These are phyloP conservation scores for Arthroderma sp. DNA, from an alignment of 2,329 filamentous ascomycete genomes.

Conservation along the genomic window DNA sequence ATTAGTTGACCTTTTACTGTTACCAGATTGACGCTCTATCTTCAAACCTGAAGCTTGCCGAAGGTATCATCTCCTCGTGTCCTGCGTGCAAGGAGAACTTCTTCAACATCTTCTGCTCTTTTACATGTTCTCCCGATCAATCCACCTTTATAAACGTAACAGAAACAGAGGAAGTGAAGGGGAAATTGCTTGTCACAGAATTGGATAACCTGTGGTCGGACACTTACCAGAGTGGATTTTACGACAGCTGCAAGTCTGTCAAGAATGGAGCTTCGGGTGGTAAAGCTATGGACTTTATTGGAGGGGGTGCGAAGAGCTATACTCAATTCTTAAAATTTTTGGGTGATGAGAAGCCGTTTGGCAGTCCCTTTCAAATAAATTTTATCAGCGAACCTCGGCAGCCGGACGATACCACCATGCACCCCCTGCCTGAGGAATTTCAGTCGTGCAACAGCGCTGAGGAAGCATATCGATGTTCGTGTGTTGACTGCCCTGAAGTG, in stretches of 20 bases:
- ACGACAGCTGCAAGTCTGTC: conserved; percentile 95
- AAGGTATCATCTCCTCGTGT: conserved; percentile 80
- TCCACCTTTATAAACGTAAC: conserved; percentile 93
- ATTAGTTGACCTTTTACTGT: not conserved
- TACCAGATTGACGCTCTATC: conserved; percentile 62
- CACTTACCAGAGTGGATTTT: conserved; percentile 76
- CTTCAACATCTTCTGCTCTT: conserved; percentile 95
- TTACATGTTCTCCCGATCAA: conserved; percentile 94
- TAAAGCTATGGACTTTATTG: conserved; percentile 90
- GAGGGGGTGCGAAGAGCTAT: conserved; percentile 86
- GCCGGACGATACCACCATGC: conserved; percentile 56
- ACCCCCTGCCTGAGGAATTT: conserved; percentile 54
- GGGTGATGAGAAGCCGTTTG: conserved; percentile 76
- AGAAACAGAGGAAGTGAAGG: conserved; percentile 44
- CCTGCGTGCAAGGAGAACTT: conserved; percentile 98
- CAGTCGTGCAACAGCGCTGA: conserved; percentile 87
- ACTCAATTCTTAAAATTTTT: conserved; percentile 78
- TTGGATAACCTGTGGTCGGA: conserved; percentile 79
- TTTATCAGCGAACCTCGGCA: conserved; percentile 50
- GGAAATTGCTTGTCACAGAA: conserved; percentile 63
- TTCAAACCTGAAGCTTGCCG: conserved; percentile 73
- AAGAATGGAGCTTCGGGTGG: conserved; percentile 93
- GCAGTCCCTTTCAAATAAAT: conserved; percentile 97
- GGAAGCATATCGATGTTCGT: conserved; percentile 75
- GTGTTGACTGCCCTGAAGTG: conserved; percentile 77